Evolutionary conservation across 2,329 filamentous ascomycete species (phyloP), one percentile per base, ranked within the genome.

Genomic region (Aspergillus neotritici): DNA sequence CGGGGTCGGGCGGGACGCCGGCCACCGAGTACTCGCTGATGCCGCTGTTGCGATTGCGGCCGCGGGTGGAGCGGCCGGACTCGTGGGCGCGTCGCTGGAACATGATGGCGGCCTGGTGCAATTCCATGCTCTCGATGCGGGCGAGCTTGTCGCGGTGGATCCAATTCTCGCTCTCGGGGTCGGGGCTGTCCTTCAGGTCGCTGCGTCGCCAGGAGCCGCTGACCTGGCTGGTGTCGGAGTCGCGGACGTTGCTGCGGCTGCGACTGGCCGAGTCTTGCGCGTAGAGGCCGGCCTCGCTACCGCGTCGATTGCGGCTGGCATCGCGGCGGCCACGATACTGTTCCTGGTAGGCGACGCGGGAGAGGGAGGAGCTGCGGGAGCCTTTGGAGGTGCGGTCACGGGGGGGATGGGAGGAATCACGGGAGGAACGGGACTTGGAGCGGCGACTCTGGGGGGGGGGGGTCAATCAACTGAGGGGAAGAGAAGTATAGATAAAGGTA

Each of bases 61-160:
- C 66, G 45, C 64, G 63, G 34, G 57, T 60, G 29, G 67, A 61
- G 48, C 60, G 64, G 47, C 59, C 64, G 47, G 57, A 67, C 34
- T 61, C 63, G 10, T 61, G 55, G 31, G 60, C 59, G 15, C 60
- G 66, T 43, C 58, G 64, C 44, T 62, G 69, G 52, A 61, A 70
- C 30, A 67, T 60, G 37, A 72, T 67, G 14, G 70, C 69, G 8
- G 69, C 68, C 50, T 71, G 69, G 41, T 74, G 71, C 37, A 74
- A 53, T 51, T 75, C 72, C 56, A 74, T 69, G 43, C 70, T 74
- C 52, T 75, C 72, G 29, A 75, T 75, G 41, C 65, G 66, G 15
- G 71, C 71, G 44, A 75, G 52, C 52, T 75, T 75, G 51, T 75
- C 72, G 8, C 72, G 64, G 47, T 75, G 72, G 41, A 75, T 75